These are phyloP conservation scores for Excoecaria cochinchinensis DNA, from an alignment of 345 rosid genomes.

Conservation along the genomic window DNA sequence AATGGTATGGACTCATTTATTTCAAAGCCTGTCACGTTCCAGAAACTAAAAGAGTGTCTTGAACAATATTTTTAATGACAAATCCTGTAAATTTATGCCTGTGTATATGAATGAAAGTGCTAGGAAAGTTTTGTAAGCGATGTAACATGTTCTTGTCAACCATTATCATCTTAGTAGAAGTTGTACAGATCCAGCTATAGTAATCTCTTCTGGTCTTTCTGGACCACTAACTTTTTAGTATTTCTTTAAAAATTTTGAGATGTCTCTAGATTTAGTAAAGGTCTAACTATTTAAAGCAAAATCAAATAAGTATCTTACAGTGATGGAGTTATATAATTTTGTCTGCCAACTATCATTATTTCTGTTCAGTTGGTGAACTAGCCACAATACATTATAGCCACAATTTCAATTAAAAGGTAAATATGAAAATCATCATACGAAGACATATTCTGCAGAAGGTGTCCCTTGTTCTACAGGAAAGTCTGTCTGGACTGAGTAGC, in stretches of 20 bases:
- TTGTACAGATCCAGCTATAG: constrained; percentile 25
- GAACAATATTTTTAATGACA: constrained; percentile 52
- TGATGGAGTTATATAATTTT: no score
- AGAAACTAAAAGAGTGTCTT: constrained; percentile 71
- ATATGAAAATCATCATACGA: no score
- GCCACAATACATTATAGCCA: no score
- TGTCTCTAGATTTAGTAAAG: background rate
- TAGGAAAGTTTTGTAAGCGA: constrained; percentile 63
- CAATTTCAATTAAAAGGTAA: no score
- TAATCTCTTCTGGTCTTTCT: constrained; percentile 11
- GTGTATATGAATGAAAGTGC: constrained; percentile 41
- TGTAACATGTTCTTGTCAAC: constrained; percentile 29
- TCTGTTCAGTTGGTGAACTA: no score
- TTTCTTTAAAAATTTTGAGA: background rate
- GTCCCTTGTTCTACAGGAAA: background rate
- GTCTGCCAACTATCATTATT: no score
- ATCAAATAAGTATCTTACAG: no score
- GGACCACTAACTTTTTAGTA: background rate
- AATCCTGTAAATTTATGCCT: constrained; percentile 38
- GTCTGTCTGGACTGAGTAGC: background rate
- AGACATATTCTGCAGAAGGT: background rate
- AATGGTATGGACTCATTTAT: constrained; percentile 95
- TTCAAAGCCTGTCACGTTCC: constrained; percentile 86
- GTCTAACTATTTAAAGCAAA: background rate
- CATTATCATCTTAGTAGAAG: constrained; percentile 30